phyloP scores from a whole-genome alignment of 306 rosid genomes.

The barrel medic (Medicago truncatula) region MtrunA17r5.0-ANR NC_053048.1:38509501-38510000 shows the following conservation, averaged over 20 bases:
- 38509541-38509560: conserved; percentile 45
- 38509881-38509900: conserved; percentile 35
- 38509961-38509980: neutral
- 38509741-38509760: conserved; percentile 4
- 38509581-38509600: neutral
- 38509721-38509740: neutral
- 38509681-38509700: too few species aligned
- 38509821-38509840: conserved; percentile 25
- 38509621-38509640: neutral
- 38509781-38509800: neutral
- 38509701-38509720: too few species aligned
- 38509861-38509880: neutral
- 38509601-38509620: neutral
- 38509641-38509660: too few species aligned
- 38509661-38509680: too few species aligned
- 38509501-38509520: conserved; percentile 51
- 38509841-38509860: conserved; percentile 2
- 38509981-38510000: conserved; percentile 12
- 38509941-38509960: neutral
- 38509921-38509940: conserved; percentile 17
- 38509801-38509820: conserved; percentile 9
- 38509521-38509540: conserved; percentile 30
- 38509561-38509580: neutral
- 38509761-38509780: conserved; percentile 16
- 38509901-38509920: neutral